These are phyloP conservation scores for Paramecium tetraurelia DNA, from an alignment of 73 alveolate genomes.

Conservation along the genomic window DNA sequence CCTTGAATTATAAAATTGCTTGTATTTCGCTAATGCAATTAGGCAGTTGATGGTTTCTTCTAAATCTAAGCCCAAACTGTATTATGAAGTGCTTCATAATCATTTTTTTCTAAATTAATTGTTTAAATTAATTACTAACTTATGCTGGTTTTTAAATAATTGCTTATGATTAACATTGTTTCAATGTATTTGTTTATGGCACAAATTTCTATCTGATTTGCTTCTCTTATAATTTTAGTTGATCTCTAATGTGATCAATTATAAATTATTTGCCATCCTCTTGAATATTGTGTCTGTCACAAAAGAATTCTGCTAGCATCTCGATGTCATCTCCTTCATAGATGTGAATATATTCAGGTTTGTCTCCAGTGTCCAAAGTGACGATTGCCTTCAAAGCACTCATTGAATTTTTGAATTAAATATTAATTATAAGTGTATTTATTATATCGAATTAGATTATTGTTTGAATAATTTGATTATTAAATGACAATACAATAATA, in stretches of 20 bases:
- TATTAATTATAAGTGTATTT: background rate
- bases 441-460: background rate
- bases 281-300: slow-evolving; percentile 15
- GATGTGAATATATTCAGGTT: background rate
- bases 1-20: background rate
- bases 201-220: background rate
- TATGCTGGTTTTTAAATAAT: background rate
- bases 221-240: background rate
- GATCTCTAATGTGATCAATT: background rate
- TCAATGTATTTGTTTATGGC: background rate
- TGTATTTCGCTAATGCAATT: background rate
- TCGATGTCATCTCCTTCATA: slow-evolving; percentile 25
- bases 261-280: slow-evolving; percentile 25
- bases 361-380: slow-evolving; percentile 34
- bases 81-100: background rate
- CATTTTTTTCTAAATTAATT: background rate
- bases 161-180: background rate
- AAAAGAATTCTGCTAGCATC: background rate
- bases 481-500: background rate
- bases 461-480: background rate
- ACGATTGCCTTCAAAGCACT: background rate
- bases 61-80: background rate
- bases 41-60: background rate
- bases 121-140: background rate
- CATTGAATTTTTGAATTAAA: background rate